A percentile compares a stretch with the other conserved stretches of the same genome.
Evolutionary conservation across 2,329 filamentous ascomycete species (phyloP).

Genomic region (Hymenoscyphus repandus): DNA sequence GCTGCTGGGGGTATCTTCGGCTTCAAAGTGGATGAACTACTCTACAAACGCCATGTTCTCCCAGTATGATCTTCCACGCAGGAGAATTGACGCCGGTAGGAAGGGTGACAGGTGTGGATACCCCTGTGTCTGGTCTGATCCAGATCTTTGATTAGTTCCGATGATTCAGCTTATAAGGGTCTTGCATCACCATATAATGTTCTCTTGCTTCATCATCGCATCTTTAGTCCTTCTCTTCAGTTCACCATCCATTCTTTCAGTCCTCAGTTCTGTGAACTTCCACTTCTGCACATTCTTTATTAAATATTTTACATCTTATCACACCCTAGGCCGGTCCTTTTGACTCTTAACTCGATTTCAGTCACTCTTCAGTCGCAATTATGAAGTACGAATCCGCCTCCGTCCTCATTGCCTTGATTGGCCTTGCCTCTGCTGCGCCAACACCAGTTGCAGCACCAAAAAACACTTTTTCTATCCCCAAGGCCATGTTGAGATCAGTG

Average conservation of each 20-base stretch:
- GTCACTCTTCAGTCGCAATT: slow-evolving; percentile 19
- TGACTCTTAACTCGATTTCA: slow-evolving; percentile 13
- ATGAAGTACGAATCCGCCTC: slow-evolving; percentile 32
- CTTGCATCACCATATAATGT: slow-evolving; percentile 6
- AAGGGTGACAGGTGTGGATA: slow-evolving; percentile 16
- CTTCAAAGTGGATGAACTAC: slow-evolving; percentile 8
- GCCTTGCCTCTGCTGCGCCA: slow-evolving; percentile 28
- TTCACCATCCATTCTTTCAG: slow-evolving; percentile 28
- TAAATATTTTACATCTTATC: slow-evolving; percentile 14
- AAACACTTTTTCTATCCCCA: slow-evolving; percentile 20
- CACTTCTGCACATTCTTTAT: slow-evolving; percentile 29
- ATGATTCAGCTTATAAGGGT: slow-evolving; percentile 24
- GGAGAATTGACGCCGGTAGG: slow-evolving; percentile 8
- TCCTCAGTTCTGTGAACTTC: slow-evolving; percentile 31
- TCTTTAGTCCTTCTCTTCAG: slow-evolving; percentile 25
- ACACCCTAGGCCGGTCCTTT: slow-evolving; percentile 28
- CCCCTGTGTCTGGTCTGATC: slow-evolving; percentile 18
- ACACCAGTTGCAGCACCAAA: slow-evolving; percentile 16
- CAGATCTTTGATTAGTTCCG: slow-evolving; percentile 3
- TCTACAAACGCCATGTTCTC: slow-evolving; percentile 20
- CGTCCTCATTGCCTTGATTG: slow-evolving; percentile 27
- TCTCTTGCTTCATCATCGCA: slow-evolving; percentile 21
- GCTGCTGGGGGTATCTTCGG: too few relatives aligned
- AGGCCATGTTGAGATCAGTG: slow-evolving; percentile 26
- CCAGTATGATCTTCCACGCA: slow-evolving; percentile 21